Conservation (phyloP, 495 filamentous ascomycete genomes). For the Hypoxylon fragiforme region DNA sequence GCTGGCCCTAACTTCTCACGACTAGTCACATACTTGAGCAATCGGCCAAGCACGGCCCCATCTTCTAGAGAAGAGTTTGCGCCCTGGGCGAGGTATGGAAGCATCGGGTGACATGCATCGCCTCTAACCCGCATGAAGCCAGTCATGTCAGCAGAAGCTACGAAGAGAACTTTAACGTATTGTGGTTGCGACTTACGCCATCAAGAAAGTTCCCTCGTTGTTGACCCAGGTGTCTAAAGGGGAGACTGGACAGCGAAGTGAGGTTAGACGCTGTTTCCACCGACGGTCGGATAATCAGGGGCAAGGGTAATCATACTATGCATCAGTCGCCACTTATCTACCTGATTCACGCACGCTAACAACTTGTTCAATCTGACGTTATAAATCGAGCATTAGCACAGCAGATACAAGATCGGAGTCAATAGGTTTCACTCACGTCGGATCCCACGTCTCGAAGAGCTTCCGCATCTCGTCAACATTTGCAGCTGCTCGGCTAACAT, state of each 20-base stretch:
- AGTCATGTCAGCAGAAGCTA: neutral
- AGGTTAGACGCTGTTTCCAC: conserved; percentile 5
- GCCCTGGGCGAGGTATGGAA: conserved; percentile 68
- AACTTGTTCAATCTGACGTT: conserved; percentile 43
- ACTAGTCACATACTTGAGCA: conserved; percentile 58
- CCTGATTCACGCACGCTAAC: conserved; percentile 46
- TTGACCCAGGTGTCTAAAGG: conserved; percentile 46
- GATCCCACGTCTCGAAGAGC: conserved; percentile 58
- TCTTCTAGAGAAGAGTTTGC: conserved; percentile 61
- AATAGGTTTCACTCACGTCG: conserved; percentile 32
- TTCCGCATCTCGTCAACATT: conserved; percentile 53
- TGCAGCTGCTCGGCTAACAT: conserved; percentile 47
- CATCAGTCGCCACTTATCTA: conserved; percentile 59
- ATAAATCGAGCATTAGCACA: neutral
- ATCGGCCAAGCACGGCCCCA: conserved; percentile 53
- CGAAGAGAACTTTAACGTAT: neutral
- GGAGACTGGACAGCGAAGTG: conserved; percentile 7
- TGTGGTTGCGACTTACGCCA: conserved; percentile 33
- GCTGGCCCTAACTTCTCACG: conserved; percentile 47
- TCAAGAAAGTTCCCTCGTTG: conserved; percentile 43
- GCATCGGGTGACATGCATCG: conserved; percentile 69
- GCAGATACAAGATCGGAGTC: neutral
- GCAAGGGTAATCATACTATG: conserved; percentile 15
- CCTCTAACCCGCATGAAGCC: conserved; percentile 36
- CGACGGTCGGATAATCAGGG: neutral